Conservation (phyloP, 345 rosid genomes). For the Kandelia obovata region DNA sequence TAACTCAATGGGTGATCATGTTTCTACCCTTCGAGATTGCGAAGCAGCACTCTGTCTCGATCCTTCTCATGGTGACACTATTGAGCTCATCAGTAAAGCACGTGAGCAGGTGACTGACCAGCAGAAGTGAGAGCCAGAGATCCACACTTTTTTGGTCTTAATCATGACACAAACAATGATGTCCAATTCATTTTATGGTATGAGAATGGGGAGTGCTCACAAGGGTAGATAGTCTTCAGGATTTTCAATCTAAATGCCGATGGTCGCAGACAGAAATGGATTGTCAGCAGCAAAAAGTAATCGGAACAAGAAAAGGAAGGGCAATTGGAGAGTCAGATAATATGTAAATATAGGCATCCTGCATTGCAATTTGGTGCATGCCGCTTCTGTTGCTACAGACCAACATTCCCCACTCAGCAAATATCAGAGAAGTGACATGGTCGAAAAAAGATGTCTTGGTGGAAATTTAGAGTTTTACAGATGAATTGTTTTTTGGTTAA, state of each 20-base stretch:
- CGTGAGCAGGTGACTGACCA: constrained; percentile 37
- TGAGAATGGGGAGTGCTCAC: constrained; percentile 6
- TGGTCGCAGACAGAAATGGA: constrained; percentile 9
- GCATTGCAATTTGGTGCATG: constrained; percentile 33
- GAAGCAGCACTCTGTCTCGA: constrained; percentile 97
- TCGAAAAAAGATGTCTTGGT: constrained; percentile 17
- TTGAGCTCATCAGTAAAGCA: constrained; percentile 58
- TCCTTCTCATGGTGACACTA: constrained; percentile 55
- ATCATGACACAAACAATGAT: not conserved
- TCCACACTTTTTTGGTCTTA: constrained; percentile 7
- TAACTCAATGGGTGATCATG: constrained; percentile 67
- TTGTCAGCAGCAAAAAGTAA: not conserved
- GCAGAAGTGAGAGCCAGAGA: constrained; percentile 30
- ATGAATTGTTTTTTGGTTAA: constrained; percentile 7
- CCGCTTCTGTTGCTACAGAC: constrained; percentile 20
- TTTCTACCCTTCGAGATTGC: constrained; percentile 63
- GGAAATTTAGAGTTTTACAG: constrained; percentile 10
- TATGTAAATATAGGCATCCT: constrained; percentile 26
- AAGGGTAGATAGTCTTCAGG: constrained; percentile 21
- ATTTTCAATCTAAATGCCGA: constrained; percentile 23
- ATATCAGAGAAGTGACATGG: constrained; percentile 10
- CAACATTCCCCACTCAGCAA: not conserved
- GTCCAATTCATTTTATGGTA: too few relatives aligned
- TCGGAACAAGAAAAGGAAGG: constrained; percentile 13
- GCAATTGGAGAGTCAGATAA: constrained; percentile 33